Conservation (phyloP, 768 basidiomycete species). For the Coprinellus aureogranulatus region DNA sequence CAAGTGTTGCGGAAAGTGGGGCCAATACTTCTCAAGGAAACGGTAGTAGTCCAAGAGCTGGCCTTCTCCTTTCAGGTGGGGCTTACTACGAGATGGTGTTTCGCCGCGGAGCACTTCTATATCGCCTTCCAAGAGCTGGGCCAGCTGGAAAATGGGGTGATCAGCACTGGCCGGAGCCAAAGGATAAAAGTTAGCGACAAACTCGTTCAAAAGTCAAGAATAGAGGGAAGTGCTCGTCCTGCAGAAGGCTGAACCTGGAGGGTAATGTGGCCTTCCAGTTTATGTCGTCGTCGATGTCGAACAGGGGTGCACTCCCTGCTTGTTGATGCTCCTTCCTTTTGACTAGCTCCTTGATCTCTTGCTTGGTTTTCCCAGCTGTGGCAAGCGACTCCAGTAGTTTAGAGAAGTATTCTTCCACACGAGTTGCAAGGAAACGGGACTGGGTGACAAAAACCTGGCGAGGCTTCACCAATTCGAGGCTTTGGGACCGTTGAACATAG, state of each 20-base stretch:
- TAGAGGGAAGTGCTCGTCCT: constrained; percentile 64
- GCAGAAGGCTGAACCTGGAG: constrained; percentile 49
- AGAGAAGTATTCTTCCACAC: constrained; percentile 60
- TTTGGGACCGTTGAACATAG: constrained; percentile 31
- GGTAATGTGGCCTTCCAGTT: constrained; percentile 47
- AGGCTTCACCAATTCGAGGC: constrained; percentile 35
- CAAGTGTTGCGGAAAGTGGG: constrained; percentile 49
- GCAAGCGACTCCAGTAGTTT: constrained; percentile 47
- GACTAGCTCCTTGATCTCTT: constrained; percentile 34
- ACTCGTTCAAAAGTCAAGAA: constrained; percentile 68
- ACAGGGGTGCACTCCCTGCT: constrained; percentile 12
- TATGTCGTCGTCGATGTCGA: constrained; percentile 41
- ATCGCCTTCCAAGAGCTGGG: constrained; percentile 48
- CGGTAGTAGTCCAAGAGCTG: constrained; percentile 41
- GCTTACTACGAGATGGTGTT: neutral
- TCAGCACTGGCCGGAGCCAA: neutral
- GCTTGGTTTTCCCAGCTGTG: constrained; percentile 30
- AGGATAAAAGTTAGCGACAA: constrained; percentile 11
- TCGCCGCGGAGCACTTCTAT: constrained; percentile 14
- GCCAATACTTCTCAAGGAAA: constrained; percentile 58
- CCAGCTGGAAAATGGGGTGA: constrained; percentile 34
- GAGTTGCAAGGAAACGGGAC: constrained; percentile 56
- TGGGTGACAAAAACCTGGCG: constrained; percentile 71
- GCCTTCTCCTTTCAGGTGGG: constrained; percentile 7
- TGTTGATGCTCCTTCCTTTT: constrained; percentile 8